phyloP scores from a whole-genome alignment of 1,284 basidiomycete species.

The Apiotrichum sp. region DNA sequence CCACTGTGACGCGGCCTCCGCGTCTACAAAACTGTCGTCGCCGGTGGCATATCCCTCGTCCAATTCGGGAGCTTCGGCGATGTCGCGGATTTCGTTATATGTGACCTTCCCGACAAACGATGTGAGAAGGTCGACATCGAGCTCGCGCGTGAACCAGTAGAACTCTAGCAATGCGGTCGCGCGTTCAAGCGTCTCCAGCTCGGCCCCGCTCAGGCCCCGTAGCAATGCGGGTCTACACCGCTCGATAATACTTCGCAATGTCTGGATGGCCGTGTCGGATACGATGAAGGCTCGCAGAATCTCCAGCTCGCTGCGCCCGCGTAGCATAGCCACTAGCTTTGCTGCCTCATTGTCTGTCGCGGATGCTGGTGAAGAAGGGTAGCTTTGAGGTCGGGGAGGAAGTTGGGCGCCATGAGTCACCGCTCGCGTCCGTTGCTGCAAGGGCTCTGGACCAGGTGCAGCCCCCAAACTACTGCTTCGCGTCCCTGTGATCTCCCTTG shows the following conservation, averaged over 20 bases:
- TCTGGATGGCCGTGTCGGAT: constrained; percentile 16
- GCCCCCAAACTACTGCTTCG: too few species aligned
- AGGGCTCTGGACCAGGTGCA: too few species aligned
- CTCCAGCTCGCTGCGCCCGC: not conserved
- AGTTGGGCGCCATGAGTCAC: too few species aligned
- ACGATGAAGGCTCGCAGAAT: not conserved
- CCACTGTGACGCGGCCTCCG: not conserved
- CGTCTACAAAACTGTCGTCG: not conserved
- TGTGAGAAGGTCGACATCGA: not conserved
- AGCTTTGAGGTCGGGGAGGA: not conserved
- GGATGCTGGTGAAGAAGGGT: not conserved
- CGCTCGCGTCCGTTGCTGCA: too few species aligned
- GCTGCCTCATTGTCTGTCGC: not conserved
- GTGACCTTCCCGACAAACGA: not conserved
- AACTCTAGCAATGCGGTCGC: constrained; percentile 49
- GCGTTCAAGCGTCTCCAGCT: constrained; percentile 83
- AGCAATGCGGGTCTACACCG: constrained; percentile 95
- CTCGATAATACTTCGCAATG: constrained; percentile 59
- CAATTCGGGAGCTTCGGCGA: constrained; percentile 2
- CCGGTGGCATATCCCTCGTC: not conserved
- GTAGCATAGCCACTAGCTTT: not conserved
- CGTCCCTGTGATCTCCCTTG: too few species aligned
- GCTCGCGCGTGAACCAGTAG: constrained; percentile 1
- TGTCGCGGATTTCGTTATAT: constrained; percentile 9
- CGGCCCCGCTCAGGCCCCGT: constrained; percentile 89